Evolutionary conservation across 257 asterid species (phyloP).

Genomic region (Nicotiana noctiflora): DNA sequence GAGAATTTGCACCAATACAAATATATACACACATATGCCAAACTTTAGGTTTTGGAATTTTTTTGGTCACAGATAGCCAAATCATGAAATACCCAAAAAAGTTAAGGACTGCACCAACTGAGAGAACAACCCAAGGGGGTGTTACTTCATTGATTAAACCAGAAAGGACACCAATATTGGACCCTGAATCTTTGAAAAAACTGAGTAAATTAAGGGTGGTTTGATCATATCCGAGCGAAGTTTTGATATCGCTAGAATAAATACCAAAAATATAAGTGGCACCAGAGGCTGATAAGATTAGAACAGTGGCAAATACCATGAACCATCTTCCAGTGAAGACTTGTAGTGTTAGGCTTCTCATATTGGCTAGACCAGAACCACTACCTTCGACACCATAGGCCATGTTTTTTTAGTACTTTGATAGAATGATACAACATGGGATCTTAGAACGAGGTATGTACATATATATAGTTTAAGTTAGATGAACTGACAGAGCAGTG

Average conservation of each 20-base stretch:
- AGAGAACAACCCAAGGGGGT: conserved; percentile 4
- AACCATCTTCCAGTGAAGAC: not conserved
- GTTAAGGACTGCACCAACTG: not conserved
- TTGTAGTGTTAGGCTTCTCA: not conserved
- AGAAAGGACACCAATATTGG: not conserved
- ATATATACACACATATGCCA: conserved; percentile 12
- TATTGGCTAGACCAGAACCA: not conserved
- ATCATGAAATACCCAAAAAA: conserved; percentile 9
- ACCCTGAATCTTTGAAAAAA: conserved; percentile 5
- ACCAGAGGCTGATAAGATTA: conserved; percentile 6
- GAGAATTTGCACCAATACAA: conserved; percentile 11
- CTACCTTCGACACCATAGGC: not conserved
- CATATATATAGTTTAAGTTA: too few relatives aligned
- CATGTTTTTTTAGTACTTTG: not conserved
- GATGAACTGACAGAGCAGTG: too few relatives aligned
- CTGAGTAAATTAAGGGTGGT: conserved; percentile 10
- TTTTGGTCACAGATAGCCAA: conserved; percentile 4
- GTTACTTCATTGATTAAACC: not conserved
- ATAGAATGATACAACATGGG: too few relatives aligned
- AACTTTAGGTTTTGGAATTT: not conserved
- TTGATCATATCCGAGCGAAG: conserved; percentile 1
- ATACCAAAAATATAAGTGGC: not conserved
- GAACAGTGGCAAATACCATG: not conserved
- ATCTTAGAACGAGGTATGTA: too few relatives aligned
- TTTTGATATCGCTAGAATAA: not conserved